Conservation (phyloP, 345 rosid species). For the Geranium brycei region DNA sequence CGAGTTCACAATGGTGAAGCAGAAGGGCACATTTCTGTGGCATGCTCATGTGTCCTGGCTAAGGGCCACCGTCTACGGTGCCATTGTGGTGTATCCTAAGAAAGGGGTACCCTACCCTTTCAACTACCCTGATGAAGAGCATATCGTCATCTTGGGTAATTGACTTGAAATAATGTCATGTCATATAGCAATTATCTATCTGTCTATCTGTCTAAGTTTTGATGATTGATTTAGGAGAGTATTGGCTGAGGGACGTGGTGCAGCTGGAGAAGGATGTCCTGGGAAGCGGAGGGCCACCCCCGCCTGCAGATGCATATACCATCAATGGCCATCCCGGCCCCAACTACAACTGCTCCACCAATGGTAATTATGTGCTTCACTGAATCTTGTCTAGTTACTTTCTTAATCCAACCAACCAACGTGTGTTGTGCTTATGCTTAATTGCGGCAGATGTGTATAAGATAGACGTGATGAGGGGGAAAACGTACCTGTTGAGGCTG, state of each 20-base stretch:
- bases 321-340: conserved; percentile 89
- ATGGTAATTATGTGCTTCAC: conserved; percentile 27
- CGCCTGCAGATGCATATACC: conserved; percentile 64
- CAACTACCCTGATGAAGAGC: conserved; percentile 44
- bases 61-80: conserved; percentile 61
- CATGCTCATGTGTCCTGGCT: conserved; percentile 93
- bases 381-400: too few relatives aligned
- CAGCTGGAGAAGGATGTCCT: conserved; percentile 44
- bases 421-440: background rate
- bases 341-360: conserved; percentile 58
- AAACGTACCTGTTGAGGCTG: conserved; percentile 61
- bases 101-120: conserved; percentile 63
- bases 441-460: conserved; percentile 47
- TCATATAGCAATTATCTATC: too few relatives aligned
- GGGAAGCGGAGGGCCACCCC: conserved; percentile 59
- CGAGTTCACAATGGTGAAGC: conserved; percentile 53
- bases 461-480: conserved; percentile 50
- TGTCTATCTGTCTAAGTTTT: too few relatives aligned
- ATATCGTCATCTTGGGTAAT: conserved; percentile 50
- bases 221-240: conserved; percentile 40
- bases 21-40: conserved; percentile 75
- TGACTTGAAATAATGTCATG: background rate
- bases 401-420: too few relatives aligned
- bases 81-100: conserved; percentile 59
- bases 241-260: conserved; percentile 56